Evolutionary conservation across 1,139 yeast genomes (phyloP).

Genomic region (Geotrichum australiense): DNA sequence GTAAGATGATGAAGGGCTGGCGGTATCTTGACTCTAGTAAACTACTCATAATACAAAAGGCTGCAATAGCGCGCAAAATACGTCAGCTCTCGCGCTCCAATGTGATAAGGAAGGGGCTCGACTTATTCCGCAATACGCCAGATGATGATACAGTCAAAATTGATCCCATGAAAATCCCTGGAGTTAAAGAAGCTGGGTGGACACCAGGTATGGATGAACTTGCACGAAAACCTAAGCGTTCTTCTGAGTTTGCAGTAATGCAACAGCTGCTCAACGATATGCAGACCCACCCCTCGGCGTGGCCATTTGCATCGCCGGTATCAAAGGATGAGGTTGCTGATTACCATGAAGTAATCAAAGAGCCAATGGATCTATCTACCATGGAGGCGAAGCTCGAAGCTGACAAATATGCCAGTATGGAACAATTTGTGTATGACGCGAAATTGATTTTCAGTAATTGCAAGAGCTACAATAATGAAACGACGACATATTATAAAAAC

Average conservation of each 20-base stretch:
- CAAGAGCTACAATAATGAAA: slow-evolving; percentile 79
- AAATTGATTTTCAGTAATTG: slow-evolving; percentile 84
- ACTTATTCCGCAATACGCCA: slow-evolving; percentile 48
- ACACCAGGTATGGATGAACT: slow-evolving; percentile 96
- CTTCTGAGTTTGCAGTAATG: slow-evolving; percentile 93
- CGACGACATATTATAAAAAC: slow-evolving; percentile 82
- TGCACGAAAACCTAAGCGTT: slow-evolving; percentile 90
- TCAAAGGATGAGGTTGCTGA: slow-evolving; percentile 92
- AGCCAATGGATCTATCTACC: slow-evolving; percentile 82
- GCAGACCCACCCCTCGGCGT: slow-evolving; percentile 94
- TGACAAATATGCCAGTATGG: slow-evolving; percentile 85
- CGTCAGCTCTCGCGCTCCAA: slow-evolving; percentile 73
- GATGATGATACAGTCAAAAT: slow-evolving; percentile 36
- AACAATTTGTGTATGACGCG: slow-evolving; percentile 85
- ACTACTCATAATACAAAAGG: slow-evolving; percentile 77
- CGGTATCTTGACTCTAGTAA: slow-evolving; percentile 86
- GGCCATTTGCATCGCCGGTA: slow-evolving; percentile 96
- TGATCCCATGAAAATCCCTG: slow-evolving; percentile 78
- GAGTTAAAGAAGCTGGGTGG: slow-evolving; percentile 92
- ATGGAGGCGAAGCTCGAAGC: slow-evolving; percentile 93
- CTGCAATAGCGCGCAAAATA: slow-evolving; percentile 82
- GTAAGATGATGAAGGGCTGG: slow-evolving; percentile 82
- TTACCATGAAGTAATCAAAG: slow-evolving; percentile 91
- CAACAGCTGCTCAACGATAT: slow-evolving; percentile 78
- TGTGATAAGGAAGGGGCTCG: slow-evolving; percentile 73